Percentiles rank a stretch among this genome's conserved stretches.
Conservation (phyloP, 495 filamentous ascomycete species). For the Penicillium waksmanii region DNA sequence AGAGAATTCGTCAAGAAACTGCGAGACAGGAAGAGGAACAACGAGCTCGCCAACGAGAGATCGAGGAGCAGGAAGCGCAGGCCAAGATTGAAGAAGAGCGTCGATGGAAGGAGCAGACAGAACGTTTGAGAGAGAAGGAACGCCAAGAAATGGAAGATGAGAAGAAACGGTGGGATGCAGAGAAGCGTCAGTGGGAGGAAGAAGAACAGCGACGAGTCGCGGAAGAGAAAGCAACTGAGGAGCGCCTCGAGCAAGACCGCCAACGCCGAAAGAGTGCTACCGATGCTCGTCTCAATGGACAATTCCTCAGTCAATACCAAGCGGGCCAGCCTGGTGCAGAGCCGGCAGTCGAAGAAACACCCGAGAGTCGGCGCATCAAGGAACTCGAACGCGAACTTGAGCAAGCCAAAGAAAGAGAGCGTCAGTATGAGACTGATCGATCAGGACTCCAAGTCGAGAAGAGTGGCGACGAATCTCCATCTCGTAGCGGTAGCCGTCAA, state of each 20-base stretch:
- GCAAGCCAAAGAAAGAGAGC: constrained; percentile 82
- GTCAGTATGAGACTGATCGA: constrained; percentile 79
- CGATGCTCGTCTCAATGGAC: constrained; percentile 74
- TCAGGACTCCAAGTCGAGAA: constrained; percentile 55
- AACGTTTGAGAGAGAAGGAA: constrained; percentile 68
- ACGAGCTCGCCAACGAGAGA: constrained; percentile 60
- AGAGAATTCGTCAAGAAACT: constrained; percentile 59
- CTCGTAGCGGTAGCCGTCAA: constrained; percentile 42
- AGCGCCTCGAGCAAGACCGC: constrained; percentile 67
- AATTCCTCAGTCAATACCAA: constrained; percentile 86
- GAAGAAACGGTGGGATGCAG: constrained; percentile 79
- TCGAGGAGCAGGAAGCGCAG: constrained; percentile 69
- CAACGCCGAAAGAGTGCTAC: constrained; percentile 60
- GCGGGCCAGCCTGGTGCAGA: constrained; percentile 43
- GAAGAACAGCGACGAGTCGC: constrained; percentile 75
- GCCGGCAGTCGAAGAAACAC: constrained; percentile 36
- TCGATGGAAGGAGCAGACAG: constrained; percentile 79
- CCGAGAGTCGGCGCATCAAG: constrained; percentile 67
- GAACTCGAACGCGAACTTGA: constrained; percentile 87
- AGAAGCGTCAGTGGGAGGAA: constrained; percentile 79
- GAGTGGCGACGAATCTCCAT: constrained; percentile 23
- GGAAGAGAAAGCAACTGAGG: constrained; percentile 75
- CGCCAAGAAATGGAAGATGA: constrained; percentile 71
- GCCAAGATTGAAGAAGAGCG: constrained; percentile 71
- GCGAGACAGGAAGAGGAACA: constrained; percentile 64